These are phyloP conservation scores for Phytophthora lateralis DNA, from an alignment of 352 stramenopile genomes.

Conservation along the genomic window DNA sequence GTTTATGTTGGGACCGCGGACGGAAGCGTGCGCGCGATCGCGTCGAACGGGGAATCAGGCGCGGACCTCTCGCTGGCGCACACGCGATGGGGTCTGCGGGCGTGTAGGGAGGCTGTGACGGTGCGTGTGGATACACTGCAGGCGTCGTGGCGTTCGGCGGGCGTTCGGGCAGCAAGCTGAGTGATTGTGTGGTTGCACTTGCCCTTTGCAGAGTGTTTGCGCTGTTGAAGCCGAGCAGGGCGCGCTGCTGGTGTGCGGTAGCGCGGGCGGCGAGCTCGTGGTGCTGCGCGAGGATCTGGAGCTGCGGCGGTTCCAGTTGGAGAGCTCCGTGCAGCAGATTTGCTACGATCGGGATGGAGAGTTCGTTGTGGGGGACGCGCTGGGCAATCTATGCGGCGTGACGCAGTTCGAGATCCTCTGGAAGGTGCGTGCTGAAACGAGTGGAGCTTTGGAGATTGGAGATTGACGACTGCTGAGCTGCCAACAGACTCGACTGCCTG, in stretches of 20 bases:
- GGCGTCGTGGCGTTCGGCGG: slow-evolving; percentile 15
- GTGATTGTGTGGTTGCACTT: slow-evolving; percentile 18
- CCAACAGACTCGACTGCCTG: slow-evolving; percentile 25
- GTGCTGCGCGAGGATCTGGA: slow-evolving; percentile 55
- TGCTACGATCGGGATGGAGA: slow-evolving; percentile 33
- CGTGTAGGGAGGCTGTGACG: slow-evolving; percentile 31
- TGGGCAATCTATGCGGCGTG: slow-evolving; percentile 54
- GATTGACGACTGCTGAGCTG: not conserved
- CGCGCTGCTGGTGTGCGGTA: slow-evolving; percentile 45
- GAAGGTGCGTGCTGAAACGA: slow-evolving; percentile 37
- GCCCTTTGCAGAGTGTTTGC: slow-evolving; percentile 41
- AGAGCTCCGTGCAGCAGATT: slow-evolving; percentile 48
- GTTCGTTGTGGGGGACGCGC: slow-evolving; percentile 52
- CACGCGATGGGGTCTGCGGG: slow-evolving; percentile 17
- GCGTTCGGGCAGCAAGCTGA: slow-evolving; percentile 13
- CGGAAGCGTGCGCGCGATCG: slow-evolving; percentile 34
- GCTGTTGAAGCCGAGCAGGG: slow-evolving; percentile 19
- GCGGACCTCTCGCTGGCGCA: too few relatives aligned
- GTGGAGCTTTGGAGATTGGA: not conserved
- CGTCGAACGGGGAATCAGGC: slow-evolving; percentile 20
- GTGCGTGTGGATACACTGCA: slow-evolving; percentile 18
- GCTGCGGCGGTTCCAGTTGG: slow-evolving; percentile 53
- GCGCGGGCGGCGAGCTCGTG: slow-evolving; percentile 48
- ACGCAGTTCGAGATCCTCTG: slow-evolving; percentile 60
- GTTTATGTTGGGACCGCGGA: slow-evolving; percentile 34